Percentiles rank a stretch among this genome's conserved stretches.
These are phyloP conservation scores for Coriaria nepalensis DNA, from an alignment of 306 rosid genomes.

Conservation along the genomic window DNA sequence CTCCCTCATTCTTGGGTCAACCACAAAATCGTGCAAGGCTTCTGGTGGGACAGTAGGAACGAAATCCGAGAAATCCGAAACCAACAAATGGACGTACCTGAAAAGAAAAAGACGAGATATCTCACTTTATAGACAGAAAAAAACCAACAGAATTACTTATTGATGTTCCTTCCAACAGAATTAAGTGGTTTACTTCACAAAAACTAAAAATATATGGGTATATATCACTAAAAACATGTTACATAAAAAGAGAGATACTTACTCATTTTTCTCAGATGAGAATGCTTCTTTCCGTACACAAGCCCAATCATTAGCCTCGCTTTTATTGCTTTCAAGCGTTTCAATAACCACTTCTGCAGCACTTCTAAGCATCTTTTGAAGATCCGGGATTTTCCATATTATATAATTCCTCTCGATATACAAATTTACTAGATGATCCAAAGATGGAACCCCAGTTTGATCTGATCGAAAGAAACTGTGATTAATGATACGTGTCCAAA, in stretches of 20 bases:
- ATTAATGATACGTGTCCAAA: slow-evolving; percentile 51
- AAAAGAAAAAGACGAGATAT: slow-evolving; percentile 17
- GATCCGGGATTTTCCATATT: slow-evolving; percentile 88
- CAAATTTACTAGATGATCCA: slow-evolving; percentile 75
- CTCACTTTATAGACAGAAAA: slow-evolving; percentile 8
- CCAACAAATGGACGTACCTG: slow-evolving; percentile 86
- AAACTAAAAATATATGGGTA: background rate
- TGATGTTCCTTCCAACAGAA: no score
- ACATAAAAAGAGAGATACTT: slow-evolving; percentile 21
- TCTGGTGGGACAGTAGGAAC: slow-evolving; percentile 70
- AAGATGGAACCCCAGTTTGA: slow-evolving; percentile 50
- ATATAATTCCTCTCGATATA: slow-evolving; percentile 76
- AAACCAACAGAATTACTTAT: background rate
- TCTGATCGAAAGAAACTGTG: slow-evolving; percentile 57
- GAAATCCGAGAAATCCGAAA: slow-evolving; percentile 77
- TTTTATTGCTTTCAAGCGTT: slow-evolving; percentile 38
- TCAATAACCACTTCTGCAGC: slow-evolving; percentile 58
- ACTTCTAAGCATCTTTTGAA: slow-evolving; percentile 56
- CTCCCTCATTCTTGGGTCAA: slow-evolving; percentile 47
- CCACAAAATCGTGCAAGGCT: slow-evolving; percentile 68
- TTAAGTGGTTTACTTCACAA: no score
- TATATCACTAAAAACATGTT: slow-evolving; percentile 7
- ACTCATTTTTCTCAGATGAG: slow-evolving; percentile 87
- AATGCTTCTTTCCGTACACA: slow-evolving; percentile 90
- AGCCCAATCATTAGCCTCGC: slow-evolving; percentile 66